Evolutionary conservation across 2,329 filamentous ascomycete genomes (phyloP).

Genomic region (Aspergillus bombycis): DNA sequence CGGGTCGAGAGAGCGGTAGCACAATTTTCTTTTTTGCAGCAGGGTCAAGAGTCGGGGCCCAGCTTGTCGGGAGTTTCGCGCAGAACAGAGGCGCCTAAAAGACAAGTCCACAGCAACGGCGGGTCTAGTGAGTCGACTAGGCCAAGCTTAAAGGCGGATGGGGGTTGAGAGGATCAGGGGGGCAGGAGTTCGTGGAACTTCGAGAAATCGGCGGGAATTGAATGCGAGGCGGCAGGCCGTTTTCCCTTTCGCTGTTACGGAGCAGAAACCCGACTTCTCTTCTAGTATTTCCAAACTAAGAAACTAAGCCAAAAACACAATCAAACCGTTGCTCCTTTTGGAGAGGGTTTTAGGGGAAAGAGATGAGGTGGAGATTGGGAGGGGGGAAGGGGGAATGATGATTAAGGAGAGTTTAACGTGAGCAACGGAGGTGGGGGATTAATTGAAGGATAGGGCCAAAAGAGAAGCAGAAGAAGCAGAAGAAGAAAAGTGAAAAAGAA

Average conservation of each 20-base stretch:
- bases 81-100: constrained; percentile 27
- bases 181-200: constrained; percentile 23
- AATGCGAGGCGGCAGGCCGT: constrained; percentile 7
- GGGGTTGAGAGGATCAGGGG: constrained; percentile 23
- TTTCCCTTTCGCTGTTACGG: not conserved
- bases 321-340: not conserved
- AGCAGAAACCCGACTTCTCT: not conserved
- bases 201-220: constrained; percentile 19
- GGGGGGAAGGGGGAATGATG: constrained; percentile 10
- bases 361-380: constrained; percentile 3
- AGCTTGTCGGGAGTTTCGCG: constrained; percentile 31
- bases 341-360: not conserved
- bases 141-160: constrained; percentile 33
- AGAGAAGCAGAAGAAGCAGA: not conserved
- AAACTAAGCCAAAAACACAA: not conserved
- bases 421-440: constrained; percentile 4
- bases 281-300: constrained; percentile 1
- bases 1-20: constrained; percentile 27
- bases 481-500: not conserved
- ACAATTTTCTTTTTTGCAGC: constrained; percentile 32
- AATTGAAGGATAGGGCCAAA: not conserved
- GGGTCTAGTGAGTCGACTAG: constrained; percentile 29
- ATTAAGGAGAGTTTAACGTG: constrained; percentile 8
- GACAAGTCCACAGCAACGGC: constrained; percentile 30
- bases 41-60: constrained; percentile 32